A percentile compares a stretch with the other conserved stretches of the same genome.
phyloP scores from a whole-genome alignment of 2,329 filamentous ascomycete species.

The Aphanoascus verrucosus region DNA sequence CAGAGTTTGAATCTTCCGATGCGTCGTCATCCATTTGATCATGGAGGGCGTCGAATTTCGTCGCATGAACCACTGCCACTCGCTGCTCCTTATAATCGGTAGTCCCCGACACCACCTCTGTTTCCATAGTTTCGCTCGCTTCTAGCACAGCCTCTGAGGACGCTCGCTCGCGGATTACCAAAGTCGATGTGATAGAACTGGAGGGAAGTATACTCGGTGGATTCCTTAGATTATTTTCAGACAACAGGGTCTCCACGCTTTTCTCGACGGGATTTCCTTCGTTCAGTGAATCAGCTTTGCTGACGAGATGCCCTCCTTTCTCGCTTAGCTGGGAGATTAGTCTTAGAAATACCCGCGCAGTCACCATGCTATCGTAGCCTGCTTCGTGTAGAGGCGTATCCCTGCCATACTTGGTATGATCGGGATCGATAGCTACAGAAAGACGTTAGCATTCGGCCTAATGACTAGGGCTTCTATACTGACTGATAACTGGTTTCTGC shows the following conservation, averaged over 20 bases:
- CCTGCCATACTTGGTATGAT: constrained; percentile 25
- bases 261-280: background rate
- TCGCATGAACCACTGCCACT: constrained; percentile 22
- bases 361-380: constrained; percentile 53
- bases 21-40: constrained; percentile 17
- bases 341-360: constrained; percentile 48
- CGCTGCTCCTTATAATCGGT: constrained; percentile 11
- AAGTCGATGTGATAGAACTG: background rate
- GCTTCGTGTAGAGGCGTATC: constrained; percentile 43
- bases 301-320: constrained; percentile 15
- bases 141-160: background rate
- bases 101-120: background rate
- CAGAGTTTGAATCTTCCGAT: background rate
- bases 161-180: background rate
- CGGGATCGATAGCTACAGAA: constrained; percentile 23
- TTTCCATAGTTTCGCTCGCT: background rate
- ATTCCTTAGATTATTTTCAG: background rate
- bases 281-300: background rate
- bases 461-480: background rate
- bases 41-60: constrained; percentile 23
- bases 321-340: constrained; percentile 44
- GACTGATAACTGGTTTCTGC: constrained; percentile 25
- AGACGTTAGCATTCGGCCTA: background rate
- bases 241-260: background rate
- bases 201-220: background rate